Evolutionary conservation across 176 grass and related monocot genomes (phyloP).

Genomic region (Oryza australiensis): DNA sequence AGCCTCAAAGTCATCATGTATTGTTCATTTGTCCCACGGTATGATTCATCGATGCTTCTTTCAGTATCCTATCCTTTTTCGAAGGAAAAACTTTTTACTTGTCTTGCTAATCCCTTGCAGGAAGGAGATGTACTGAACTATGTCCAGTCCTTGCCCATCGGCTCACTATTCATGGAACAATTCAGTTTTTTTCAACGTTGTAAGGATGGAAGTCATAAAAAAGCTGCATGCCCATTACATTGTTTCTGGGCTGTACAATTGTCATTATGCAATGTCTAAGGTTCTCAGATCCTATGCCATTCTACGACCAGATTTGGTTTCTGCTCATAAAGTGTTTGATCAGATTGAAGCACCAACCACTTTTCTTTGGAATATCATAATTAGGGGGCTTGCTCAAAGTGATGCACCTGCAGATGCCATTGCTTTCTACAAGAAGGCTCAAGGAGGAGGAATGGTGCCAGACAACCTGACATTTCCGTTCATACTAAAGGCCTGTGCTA

Average conservation of each 20-base stretch:
- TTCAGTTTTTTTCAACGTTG: constrained; percentile 19
- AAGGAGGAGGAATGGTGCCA: constrained; percentile 32
- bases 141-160: not conserved
- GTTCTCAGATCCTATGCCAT: constrained; percentile 58
- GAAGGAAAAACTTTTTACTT: not conserved
- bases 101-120: constrained; percentile 28
- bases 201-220: constrained; percentile 41
- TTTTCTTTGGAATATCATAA: constrained; percentile 51
- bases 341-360: constrained; percentile 50
- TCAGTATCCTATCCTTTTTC: not conserved
- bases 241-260: constrained; percentile 44
- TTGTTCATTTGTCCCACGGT: not conserved
- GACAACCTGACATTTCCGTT: constrained; percentile 60
- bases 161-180: not conserved
- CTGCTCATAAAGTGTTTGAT: constrained; percentile 41
- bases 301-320: constrained; percentile 35
- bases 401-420: constrained; percentile 44
- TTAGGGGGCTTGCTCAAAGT: constrained; percentile 52
- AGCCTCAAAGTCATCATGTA: not conserved
- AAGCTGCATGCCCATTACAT: constrained; percentile 52
- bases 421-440: constrained; percentile 48
- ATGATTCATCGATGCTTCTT: not conserved
- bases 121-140: constrained; percentile 19
- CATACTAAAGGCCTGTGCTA: constrained; percentile 42
- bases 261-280: constrained; percentile 41